These are phyloP conservation scores for Candida glucosophila DNA, from an alignment of 1,139 yeast genomes.

Conservation along the genomic window DNA sequence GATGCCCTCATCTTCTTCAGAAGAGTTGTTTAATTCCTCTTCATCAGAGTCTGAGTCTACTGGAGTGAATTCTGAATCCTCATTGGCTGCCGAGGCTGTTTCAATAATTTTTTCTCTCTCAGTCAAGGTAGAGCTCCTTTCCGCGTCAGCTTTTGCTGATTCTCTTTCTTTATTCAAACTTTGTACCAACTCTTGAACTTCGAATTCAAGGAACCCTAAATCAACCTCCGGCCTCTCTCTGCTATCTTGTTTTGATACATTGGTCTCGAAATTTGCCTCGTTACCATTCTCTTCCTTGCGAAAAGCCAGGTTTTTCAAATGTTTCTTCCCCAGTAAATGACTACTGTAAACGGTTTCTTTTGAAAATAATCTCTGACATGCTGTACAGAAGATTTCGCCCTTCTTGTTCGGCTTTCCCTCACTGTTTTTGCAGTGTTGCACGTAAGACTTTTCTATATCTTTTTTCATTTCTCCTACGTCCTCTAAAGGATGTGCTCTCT, in stretches of 20 bases:
- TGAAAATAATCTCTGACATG: constrained; percentile 59
- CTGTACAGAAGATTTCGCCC: constrained; percentile 46
- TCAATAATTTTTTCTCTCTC: constrained; percentile 66
- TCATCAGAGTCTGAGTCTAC: constrained; percentile 17
- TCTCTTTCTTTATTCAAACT: constrained; percentile 28
- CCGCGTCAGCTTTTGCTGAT: constrained; percentile 53
- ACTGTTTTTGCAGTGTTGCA: constrained; percentile 4
- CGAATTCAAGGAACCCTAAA: constrained; percentile 17
- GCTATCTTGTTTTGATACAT: not conserved
- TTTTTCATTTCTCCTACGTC: constrained; percentile 25
- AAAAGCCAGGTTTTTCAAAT: constrained; percentile 38
- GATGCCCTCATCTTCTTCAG: constrained; percentile 15
- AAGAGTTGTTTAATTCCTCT: constrained; percentile 10
- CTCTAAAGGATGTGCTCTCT: constrained; percentile 43
- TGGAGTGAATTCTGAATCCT: constrained; percentile 28
- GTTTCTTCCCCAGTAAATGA: constrained; percentile 74
- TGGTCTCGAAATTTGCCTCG: constrained; percentile 1
- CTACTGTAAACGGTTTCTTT: constrained; percentile 57
- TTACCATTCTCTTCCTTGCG: constrained; percentile 5
- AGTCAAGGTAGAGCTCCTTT: constrained; percentile 62
- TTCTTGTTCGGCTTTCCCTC: constrained; percentile 13
- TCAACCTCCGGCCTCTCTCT: not conserved
- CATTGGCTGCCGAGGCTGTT: constrained; percentile 17
- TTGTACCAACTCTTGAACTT: constrained; percentile 23
- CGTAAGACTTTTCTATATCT: constrained; percentile 23